Evolutionary conservation across 345 rosid genomes (phyloP).

Genomic region (Syzygium oleosum): DNA sequence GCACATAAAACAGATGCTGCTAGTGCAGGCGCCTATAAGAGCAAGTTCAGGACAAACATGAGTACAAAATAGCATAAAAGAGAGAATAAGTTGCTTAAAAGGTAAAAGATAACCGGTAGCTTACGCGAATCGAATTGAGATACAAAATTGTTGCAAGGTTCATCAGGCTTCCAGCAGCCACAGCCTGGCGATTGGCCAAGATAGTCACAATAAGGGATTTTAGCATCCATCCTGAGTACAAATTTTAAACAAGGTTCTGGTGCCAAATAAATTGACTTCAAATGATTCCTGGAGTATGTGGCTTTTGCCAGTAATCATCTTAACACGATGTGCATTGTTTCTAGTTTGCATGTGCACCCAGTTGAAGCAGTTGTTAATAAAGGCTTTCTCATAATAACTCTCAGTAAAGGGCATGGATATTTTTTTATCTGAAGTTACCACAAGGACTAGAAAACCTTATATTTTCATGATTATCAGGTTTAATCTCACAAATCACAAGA

Average conservation of each 20-base stretch:
- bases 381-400: background rate
- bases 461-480: background rate
- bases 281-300: background rate
- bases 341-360: background rate
- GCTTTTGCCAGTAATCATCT: background rate
- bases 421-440: background rate
- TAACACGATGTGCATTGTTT: background rate
- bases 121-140: conserved; percentile 81
- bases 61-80: background rate
- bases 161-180: conserved; percentile 91
- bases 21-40: conserved; percentile 38
- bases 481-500: background rate
- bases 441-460: background rate
- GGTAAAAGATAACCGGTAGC: conserved; percentile 4
- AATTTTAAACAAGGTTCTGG: background rate
- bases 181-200: conserved; percentile 51
- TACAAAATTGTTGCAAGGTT: conserved; percentile 88
- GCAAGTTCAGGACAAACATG: background rate
- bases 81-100: background rate
- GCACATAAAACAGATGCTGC: conserved; percentile 59
- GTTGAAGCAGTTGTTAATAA: background rate
- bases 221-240: background rate
- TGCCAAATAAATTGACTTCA: background rate
- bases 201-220: background rate
- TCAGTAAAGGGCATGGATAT: background rate